Evolutionary conservation across 768 basidiomycete genomes (phyloP).

Genomic region (Pisolithus marmoratus): DNA sequence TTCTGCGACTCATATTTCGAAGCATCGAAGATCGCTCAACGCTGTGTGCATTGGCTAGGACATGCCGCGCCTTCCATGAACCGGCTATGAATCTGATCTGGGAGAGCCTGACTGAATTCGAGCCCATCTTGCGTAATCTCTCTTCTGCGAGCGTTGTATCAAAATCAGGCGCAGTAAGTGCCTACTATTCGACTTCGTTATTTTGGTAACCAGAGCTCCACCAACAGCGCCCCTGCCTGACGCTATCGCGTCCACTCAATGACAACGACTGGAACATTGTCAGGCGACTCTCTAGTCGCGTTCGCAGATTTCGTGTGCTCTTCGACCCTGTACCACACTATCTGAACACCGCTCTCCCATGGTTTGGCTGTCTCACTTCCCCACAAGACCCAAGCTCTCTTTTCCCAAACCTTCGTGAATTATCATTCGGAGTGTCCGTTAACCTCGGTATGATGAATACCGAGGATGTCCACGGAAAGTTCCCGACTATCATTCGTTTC

Average conservation of each 20-base stretch:
- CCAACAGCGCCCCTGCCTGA: not conserved
- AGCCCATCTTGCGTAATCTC: not conserved
- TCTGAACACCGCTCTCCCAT: not conserved
- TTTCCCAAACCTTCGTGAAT: not conserved
- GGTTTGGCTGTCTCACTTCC: not conserved
- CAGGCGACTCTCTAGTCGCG: not conserved
- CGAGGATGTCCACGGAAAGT: too few relatives aligned
- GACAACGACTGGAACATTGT: not conserved
- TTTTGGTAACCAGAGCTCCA: too few relatives aligned
- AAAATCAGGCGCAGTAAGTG: too few relatives aligned
- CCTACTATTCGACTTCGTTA: too few relatives aligned
- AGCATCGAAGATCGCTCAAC: too few relatives aligned
- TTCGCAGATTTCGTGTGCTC: not conserved
- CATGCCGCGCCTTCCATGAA: not conserved
- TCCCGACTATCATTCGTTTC: too few relatives aligned
- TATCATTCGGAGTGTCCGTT: too few relatives aligned
- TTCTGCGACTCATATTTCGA: too few relatives aligned
- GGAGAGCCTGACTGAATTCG: not conserved
- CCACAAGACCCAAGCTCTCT: not conserved
- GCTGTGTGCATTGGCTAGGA: not conserved
- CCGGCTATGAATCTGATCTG: not conserved
- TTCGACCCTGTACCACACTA: too few relatives aligned
- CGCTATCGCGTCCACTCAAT: not conserved
- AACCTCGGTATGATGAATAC: too few relatives aligned
- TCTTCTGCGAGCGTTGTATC: not conserved